phyloP scores from a whole-genome alignment of 1,284 basidiomycete species.

The Phellopilus nigrolimitatus region DNA sequence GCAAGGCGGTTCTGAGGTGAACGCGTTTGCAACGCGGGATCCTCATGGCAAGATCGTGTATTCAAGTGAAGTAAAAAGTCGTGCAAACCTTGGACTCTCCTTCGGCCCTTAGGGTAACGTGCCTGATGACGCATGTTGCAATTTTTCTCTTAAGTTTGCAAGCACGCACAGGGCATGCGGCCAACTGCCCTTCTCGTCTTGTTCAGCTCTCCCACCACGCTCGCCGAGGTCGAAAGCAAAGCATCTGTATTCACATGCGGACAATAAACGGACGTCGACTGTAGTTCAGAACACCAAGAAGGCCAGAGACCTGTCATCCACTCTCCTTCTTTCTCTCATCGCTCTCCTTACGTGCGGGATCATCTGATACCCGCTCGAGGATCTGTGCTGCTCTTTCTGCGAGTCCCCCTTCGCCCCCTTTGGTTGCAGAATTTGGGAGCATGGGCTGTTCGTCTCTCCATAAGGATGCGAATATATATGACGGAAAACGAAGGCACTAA shows the following conservation, averaged over 20 bases:
- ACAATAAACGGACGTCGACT: constrained; percentile 15
- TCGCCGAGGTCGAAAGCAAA: constrained; percentile 1
- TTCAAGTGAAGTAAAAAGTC: neutral
- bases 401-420: neutral
- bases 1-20: neutral
- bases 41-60: constrained; percentile 13
- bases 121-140: constrained; percentile 10
- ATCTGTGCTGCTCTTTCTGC: constrained; percentile 2
- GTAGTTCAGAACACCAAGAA: constrained; percentile 16
- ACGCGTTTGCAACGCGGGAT: constrained; percentile 9
- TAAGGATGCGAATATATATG: constrained; percentile 11
- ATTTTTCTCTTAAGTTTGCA: constrained; percentile 5
- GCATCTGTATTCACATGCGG: constrained; percentile 18
- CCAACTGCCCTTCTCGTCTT: constrained; percentile 4
- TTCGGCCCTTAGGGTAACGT: neutral
- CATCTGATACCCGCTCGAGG: neutral
- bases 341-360: neutral
- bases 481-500: constrained; percentile 10
- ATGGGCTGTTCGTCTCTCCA: constrained; percentile 11
- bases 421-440: neutral
- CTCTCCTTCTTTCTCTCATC: constrained; percentile 14
- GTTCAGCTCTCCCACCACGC: constrained; percentile 14
- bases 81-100: constrained; percentile 1
- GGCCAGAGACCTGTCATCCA: constrained; percentile 1
- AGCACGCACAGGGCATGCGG: constrained; percentile 18